Conservation (phyloP, 768 basidiomycete species). For the Kondoa subrosea region DNA sequence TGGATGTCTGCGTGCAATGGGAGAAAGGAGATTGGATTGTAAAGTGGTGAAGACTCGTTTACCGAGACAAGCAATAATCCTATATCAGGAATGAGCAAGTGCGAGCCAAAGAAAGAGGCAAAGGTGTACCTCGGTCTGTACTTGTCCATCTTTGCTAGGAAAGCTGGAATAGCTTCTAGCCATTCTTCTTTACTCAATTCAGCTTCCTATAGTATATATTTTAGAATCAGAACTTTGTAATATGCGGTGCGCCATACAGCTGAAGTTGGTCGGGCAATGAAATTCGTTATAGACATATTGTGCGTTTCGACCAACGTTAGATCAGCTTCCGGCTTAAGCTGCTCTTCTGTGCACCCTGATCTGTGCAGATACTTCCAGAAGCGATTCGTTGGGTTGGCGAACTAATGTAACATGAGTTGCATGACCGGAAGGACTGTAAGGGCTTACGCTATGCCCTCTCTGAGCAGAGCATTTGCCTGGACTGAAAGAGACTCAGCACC, state of each 20-base stretch:
- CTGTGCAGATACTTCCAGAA: slow-evolving; percentile 8
- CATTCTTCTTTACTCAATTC: neutral
- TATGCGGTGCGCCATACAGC: neutral
- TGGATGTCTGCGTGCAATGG: neutral
- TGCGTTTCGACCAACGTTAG: neutral
- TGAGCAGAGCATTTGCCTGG: neutral
- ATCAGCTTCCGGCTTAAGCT: slow-evolving; percentile 4
- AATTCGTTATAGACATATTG: slow-evolving; percentile 9
- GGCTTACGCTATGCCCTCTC: no score
- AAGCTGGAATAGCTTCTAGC: neutral
- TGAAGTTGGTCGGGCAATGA: slow-evolving; percentile 1
- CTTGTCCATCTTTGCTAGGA: neutral
- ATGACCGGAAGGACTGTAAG: no score
- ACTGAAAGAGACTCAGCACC: neutral
- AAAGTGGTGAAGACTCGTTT: slow-evolving; percentile 3
- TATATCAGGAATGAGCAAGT: neutral
- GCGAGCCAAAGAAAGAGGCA: neutral
- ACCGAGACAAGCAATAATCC: slow-evolving; percentile 1
- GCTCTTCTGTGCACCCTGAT: neutral
- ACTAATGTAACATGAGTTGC: no score
- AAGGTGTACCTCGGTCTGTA: neutral
- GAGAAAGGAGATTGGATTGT: neutral
- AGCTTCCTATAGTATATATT: neutral
- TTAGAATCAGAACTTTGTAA: neutral
- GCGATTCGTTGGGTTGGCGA: slow-evolving; percentile 6